Base-by-base conservation (phyloP, 768 basidiomycete species). In the Trametes meyenii region DNA sequence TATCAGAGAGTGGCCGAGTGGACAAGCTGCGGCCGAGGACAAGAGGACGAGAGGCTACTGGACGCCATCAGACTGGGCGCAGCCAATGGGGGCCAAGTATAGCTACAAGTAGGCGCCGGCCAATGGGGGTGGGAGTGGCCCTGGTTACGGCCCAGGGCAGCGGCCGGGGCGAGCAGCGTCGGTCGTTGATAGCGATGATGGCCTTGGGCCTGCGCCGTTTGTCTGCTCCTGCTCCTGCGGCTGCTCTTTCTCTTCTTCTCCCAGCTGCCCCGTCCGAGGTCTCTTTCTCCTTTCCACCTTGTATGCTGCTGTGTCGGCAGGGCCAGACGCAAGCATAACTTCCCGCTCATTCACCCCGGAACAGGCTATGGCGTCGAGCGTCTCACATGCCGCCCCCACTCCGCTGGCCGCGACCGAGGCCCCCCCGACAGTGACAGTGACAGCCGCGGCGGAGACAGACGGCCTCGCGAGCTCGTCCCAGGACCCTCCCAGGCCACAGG, bases 401-500 rank as follows among this genome's bases (percentile, higher is more conserved):
- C 62, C 58, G 66, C 63, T 67, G 66, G 63, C 51, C 62, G 65
- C 60, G 61, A 54, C 35, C 35, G 45, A 46, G 45, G 21, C 59
- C 26, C 16, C 39, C 19, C 50, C 50, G 51, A 51, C 52, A 36
- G n/a, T 38, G 60, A 39, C 60, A 50, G 17, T 40, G 29, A 40
- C 52, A 50, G 3, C 51, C 16, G 19, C 44, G 52, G 52, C 46
- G 29, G 62, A 50, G 50, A 43, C 45, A 0, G 23, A 33, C 19
- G 24, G 55, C 14, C 19, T 44, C 19, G 45, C 36, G 33, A 43
- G 50, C 42, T 11, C 21, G 24, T 16, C 36, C 23, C 49, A 54
- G 13, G 58, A 54, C 36, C 38, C 51, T 26, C 55, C 52, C 43
- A 55, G 62, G 53, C 64, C 64, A 38, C 67, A 88, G 77, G 85